phyloP scores from a whole-genome alignment of 768 basidiomycete genomes.

The Piloderma croceum region DNA sequence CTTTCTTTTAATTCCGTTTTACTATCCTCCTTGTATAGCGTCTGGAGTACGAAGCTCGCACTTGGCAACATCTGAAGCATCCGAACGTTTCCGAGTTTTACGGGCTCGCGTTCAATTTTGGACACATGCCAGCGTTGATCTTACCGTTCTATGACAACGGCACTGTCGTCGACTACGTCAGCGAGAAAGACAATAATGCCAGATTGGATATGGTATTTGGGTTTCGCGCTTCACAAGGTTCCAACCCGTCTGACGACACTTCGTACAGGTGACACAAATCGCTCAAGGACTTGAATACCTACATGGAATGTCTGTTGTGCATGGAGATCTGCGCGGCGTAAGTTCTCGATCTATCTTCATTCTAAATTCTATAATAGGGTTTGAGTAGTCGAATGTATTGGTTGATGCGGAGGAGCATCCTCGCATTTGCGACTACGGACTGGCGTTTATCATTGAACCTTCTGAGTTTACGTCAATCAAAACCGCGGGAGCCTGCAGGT shows the following conservation, averaged over 20 bases:
- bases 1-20: no score
- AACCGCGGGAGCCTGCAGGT: conserved; percentile 21
- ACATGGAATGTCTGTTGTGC: conserved; percentile 12
- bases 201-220: no score
- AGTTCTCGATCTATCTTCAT: not conserved
- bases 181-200: no score
- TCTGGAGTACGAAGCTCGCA: not conserved
- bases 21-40: conserved; percentile 5
- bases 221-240: no score
- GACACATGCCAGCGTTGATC: conserved; percentile 22
- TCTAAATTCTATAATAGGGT: not conserved
- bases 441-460: conserved; percentile 18
- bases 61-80: conserved; percentile 17
- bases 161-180: conserved; percentile 19
- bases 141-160: conserved; percentile 18
- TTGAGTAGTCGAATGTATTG: conserved; percentile 24
- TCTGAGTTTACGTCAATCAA: conserved; percentile 20
- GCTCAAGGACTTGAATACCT: conserved; percentile 22
- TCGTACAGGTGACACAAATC: no score
- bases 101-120: conserved; percentile 11
- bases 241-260: no score
- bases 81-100: conserved; percentile 19
- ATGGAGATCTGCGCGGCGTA: conserved; percentile 25
- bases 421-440: conserved; percentile 24
- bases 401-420: conserved; percentile 18